Conservation (phyloP, 306 rosid species). For the Begonia masoniana region DNA sequence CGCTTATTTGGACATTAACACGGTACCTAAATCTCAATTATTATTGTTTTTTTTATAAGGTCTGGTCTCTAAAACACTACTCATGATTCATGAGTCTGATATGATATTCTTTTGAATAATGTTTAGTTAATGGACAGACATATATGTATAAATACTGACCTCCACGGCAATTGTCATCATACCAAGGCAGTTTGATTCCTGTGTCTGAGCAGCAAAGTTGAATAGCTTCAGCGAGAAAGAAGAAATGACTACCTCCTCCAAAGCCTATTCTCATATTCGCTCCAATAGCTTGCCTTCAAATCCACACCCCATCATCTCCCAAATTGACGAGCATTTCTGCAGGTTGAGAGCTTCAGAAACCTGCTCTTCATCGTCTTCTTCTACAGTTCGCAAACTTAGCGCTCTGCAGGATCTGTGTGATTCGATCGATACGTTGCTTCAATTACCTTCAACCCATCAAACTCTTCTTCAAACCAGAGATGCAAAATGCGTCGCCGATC, state of each 20-base stretch:
- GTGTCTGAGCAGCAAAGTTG: background rate
- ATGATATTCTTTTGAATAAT: too few species aligned
- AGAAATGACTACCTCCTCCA: constrained; percentile 13
- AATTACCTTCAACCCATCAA: constrained; percentile 4
- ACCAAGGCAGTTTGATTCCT: too few species aligned
- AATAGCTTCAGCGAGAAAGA: background rate
- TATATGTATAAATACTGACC: too few species aligned
- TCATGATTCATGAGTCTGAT: too few species aligned
- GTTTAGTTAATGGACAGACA: too few species aligned
- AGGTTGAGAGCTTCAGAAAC: constrained; percentile 4
- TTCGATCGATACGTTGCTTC: constrained; percentile 13
- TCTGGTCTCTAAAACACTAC: too few species aligned
- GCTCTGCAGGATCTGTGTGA: constrained; percentile 17
- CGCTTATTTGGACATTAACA: too few species aligned
- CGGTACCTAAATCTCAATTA: background rate
- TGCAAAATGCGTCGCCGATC: constrained; percentile 7
- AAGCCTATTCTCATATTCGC: constrained; percentile 5
- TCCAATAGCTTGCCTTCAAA: constrained; percentile 19
- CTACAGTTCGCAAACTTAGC: constrained; percentile 9
- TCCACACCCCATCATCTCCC: constrained; percentile 14
- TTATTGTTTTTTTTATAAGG: too few species aligned
- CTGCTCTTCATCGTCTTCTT: constrained; percentile 7
- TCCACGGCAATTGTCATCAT: too few species aligned
- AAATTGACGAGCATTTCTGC: constrained; percentile 14
- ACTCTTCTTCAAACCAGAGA: constrained; percentile 2